Evolutionary conservation across 306 rosid genomes (phyloP).

Genomic region (Fragaria vesca): DNA sequence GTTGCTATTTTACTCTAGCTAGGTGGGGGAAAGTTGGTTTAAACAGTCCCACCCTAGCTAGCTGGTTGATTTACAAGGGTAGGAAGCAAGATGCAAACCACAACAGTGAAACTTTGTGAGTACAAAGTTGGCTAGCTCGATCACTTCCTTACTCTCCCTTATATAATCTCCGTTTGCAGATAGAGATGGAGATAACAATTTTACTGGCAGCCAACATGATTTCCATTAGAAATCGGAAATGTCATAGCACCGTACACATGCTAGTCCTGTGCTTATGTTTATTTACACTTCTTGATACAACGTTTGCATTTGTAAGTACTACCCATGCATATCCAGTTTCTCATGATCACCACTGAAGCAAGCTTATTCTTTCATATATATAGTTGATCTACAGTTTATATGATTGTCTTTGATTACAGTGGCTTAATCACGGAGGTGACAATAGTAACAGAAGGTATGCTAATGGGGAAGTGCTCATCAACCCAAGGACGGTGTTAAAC

Average conservation of each 20-base stretch:
- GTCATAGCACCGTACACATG: background rate
- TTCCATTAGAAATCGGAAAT: background rate
- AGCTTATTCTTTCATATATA: background rate
- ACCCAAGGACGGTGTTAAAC: slow-evolving; percentile 19
- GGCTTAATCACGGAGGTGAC: slow-evolving; percentile 40
- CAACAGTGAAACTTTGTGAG: background rate
- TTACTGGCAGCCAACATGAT: slow-evolving; percentile 11
- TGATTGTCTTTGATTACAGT: slow-evolving; percentile 15
- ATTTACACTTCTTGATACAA: slow-evolving; percentile 8
- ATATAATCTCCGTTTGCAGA: background rate
- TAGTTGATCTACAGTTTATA: background rate
- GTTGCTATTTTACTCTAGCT: background rate
- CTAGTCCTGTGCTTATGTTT: slow-evolving; percentile 14
- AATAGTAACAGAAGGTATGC: slow-evolving; percentile 30
- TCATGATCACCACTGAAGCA: background rate
- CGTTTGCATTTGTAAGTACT: slow-evolving; percentile 14
- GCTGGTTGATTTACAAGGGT: background rate
- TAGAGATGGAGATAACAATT: background rate
- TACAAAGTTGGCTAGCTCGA: background rate
- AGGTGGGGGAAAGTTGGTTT: background rate
- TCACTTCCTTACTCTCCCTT: background rate
- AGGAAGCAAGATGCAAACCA: background rate
- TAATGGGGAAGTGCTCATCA: slow-evolving; percentile 21
- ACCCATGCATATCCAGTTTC: background rate
- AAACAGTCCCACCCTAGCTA: background rate